Evolutionary conservation across 345 rosid species (phyloP), one percentile per base, ranked within the genome.

Genomic region (Boechera stricta): DNA sequence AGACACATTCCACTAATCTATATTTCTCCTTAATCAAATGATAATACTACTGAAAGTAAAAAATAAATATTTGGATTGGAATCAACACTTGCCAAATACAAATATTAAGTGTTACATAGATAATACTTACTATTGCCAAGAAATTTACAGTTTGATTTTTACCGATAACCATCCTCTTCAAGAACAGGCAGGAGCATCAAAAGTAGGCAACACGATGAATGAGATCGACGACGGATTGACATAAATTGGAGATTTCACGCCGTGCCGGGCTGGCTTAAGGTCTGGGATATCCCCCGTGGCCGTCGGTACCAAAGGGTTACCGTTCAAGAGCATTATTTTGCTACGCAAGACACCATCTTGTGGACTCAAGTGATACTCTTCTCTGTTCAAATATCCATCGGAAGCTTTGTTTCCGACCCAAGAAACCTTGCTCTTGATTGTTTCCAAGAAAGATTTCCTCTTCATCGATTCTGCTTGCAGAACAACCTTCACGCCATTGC

Each of bases 311-410:
- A 94, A 41, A 2, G 96, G 96, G 4, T 79, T 54, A 65, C 96
- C 97, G n/a, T 94, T 94, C 21, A 92, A 89, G 60, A 94, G 70
- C 90, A 89, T 83, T 21, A 87, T 85, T 79, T 80, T 83, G 85
- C 97, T 92, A 39, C 55, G 84, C 63, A 94, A 84, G 81, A 84
- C 72, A 13, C 92, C 89, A 7, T 86, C 80, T 85, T 86, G 83
- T 0, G 98, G 91, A 64, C 92, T 89, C 69, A 94, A 82, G 79
- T 90, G 93, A 74, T 94, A 94, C 83, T 94, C 98, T 81, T 94
- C 98, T 79, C 98, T 84, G 67, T 68, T 71, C 61, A 85, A 33
- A 35, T 66, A 48, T 75, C 73, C 83, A 33, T 84, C 85, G 0
- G 84, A 81, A 44, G 90, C 82, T 74, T 83, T 82, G 56, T 57